These are phyloP conservation scores for Fusarium nanum DNA, from an alignment of 2,329 filamentous ascomycete genomes.

Conservation along the genomic window DNA sequence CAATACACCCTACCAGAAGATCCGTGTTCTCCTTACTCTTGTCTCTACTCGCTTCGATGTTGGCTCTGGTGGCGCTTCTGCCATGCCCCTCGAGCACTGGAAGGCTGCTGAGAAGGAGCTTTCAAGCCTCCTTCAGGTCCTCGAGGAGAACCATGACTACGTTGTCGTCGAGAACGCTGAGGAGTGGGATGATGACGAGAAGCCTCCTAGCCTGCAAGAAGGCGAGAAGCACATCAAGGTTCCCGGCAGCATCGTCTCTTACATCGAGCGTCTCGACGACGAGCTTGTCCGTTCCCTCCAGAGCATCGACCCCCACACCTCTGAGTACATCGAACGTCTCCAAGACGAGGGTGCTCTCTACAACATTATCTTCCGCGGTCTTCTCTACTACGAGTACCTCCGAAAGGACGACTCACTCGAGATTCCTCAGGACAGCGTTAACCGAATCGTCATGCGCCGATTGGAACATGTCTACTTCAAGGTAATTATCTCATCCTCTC, in stretches of 20 bases:
- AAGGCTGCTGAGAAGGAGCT: slow-evolving; percentile 93
- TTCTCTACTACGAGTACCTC: slow-evolving; percentile 88
- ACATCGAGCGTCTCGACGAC: slow-evolving; percentile 94
- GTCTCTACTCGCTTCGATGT: slow-evolving; percentile 96
- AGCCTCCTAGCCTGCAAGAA: slow-evolving; percentile 77
- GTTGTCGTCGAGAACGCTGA: slow-evolving; percentile 92
- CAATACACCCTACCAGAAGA: slow-evolving; percentile 89
- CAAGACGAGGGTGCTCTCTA: slow-evolving; percentile 92
- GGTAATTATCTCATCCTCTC: slow-evolving; percentile 57
- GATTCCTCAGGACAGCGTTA: slow-evolving; percentile 85
- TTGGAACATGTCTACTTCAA: slow-evolving; percentile 99
- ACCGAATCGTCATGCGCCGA: slow-evolving; percentile 92
- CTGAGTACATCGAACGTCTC: slow-evolving; percentile 96
- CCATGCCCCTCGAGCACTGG: slow-evolving; percentile 98
- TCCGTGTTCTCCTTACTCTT: slow-evolving; percentile 89
- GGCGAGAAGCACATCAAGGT: slow-evolving; percentile 89
- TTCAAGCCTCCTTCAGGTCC: slow-evolving; percentile 77
- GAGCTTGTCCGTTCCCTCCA: slow-evolving; percentile 98
- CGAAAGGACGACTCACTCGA: slow-evolving; percentile 77
- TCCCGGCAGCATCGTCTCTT: slow-evolving; percentile 93
- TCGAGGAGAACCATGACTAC: slow-evolving; percentile 83
- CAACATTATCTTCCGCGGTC: slow-evolving; percentile 87
- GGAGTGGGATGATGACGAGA: slow-evolving; percentile 99
- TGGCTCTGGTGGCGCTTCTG: slow-evolving; percentile 77
- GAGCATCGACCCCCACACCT: slow-evolving; percentile 97